Base-by-base conservation (phyloP, 495 filamentous ascomycete species). In the Glonium stellatum region DNA sequence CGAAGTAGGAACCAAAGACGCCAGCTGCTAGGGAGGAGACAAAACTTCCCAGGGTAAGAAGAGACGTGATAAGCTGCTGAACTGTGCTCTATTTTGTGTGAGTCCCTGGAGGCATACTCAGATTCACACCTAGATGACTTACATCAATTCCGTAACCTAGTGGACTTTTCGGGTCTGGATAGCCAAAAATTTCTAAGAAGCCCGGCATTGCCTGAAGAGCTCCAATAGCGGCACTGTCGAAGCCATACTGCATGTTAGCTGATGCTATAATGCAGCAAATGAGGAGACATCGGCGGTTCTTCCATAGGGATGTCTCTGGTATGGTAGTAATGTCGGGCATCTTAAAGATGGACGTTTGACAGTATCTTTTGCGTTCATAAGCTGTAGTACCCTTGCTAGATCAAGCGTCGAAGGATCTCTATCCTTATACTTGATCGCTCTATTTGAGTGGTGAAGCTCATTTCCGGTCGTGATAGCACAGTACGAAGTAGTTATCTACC, bases 11-110 rank as follows among this genome's bases (percentile, higher is more conserved):
- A 11, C 39, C 56, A 34, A 54, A 62, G 47, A 25, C 23, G n/a
- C 82, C 81, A 53, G 77, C 80, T 0, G 75, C 74, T 4, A 75
- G 73, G 13, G 81, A 81, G 11, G 48, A 54, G 22, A 66, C 27
- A 39, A 66, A 58, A 18, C 37, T 62, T 12, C 63, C 63, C 4
- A 66, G 19, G 21, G 25, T 62, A 1, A 66, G n/a, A 13, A 66
- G 46, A 1, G 59, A 62, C 5, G 48, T 49, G 19, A 66, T 66
- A 23, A 57, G 69, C 18, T 70, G 69, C 55, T 37, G 70, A 60
- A 49, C 64, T 48, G 69, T 74, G 22, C 6, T 49, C 60, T 63
- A 31, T 31, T 31, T 31, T 31, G 27, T 6, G 27, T 31, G 6
- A 2, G 27, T 31, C 6, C 6, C 2, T 2, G 6, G 6, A 31